Base-by-base conservation (phyloP, 169 alveolate species). In the Cryptosporidium sp. region DNA sequence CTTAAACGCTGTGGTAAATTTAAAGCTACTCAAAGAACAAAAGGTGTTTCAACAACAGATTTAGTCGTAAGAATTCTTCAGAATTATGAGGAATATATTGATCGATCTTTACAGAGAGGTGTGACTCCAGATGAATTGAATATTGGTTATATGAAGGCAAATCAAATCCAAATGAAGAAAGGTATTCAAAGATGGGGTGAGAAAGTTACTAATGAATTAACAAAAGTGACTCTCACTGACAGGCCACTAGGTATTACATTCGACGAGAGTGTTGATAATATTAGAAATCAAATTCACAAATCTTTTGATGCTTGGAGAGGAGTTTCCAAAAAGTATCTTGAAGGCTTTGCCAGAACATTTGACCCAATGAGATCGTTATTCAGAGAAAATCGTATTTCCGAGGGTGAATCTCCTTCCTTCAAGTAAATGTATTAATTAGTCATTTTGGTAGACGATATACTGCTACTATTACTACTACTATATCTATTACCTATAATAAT, bases 1-100 rank as follows among this genome's bases (percentile, higher is more conserved):
- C 94, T 95, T 58, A 97, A 93, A 92, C 65, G 97, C 94, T 21
- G 85, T 62, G 92, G 98, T 42, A 95, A 94, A 65, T 97, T 97
- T 86, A 94, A 93, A 92, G 98, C 98, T 12, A 97, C 99, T 4
- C 93, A 94, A 67, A 93, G 99, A 70, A 97, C 99, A 26, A 97
- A 93, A 56, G 99, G 99, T 1, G 97, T 97, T 12, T 97, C 99
- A n/a, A 98, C 99, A 48, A 96, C 99, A 26, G 99, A 98, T 84
- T 68, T 97, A 53, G 96, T 98, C 42, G 96, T 96, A 42, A 92
- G 99, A 67, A 97, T 98, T 48, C 94, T 98, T 39, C 97, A 96
- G 85, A 97, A 97, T 86, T 98, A 97, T 89, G 99, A 97, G 84
- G 97, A 96, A 70, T 98, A 97, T 91, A 94, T 97, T 5, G 97